Evolutionary conservation across 2,329 filamentous ascomycete species (phyloP).

Genomic region (Immersiporthe knoxdaviesiana): DNA sequence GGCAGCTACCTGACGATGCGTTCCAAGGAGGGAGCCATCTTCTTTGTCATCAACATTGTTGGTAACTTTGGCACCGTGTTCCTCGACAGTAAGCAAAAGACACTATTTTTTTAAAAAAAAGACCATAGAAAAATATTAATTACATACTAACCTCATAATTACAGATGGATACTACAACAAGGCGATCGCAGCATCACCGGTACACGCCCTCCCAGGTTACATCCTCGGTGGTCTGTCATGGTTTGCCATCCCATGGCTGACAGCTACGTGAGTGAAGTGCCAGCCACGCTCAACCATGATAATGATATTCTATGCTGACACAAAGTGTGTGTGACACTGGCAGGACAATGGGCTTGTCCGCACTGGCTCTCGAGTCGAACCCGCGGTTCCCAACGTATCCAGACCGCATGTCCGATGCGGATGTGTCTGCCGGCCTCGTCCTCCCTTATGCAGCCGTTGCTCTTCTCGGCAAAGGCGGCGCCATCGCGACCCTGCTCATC

Average conservation of each 20-base stretch:
- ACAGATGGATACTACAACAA: conserved; percentile 84
- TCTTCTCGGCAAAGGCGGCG: conserved; percentile 79
- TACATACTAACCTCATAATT: conserved; percentile 56
- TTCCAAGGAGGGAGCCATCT: conserved; percentile 78
- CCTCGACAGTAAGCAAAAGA: conserved; percentile 48
- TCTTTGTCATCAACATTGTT: conserved; percentile 87
- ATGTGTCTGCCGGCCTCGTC: conserved; percentile 82
- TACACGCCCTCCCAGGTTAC: conserved; percentile 86
- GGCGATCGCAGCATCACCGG: conserved; percentile 84
- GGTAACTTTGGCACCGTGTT: conserved; percentile 87
- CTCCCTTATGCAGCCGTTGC: conserved; percentile 85
- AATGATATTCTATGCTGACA: neutral
- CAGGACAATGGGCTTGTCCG: conserved; percentile 77
- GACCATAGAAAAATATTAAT: neutral
- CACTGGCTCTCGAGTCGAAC: conserved; percentile 76
- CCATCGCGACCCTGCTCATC: conserved; percentile 75
- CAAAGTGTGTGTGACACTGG: neutral
- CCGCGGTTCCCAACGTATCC: conserved; percentile 74
- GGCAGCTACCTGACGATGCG: conserved; percentile 89
- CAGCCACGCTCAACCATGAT: neutral
- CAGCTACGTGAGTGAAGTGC: conserved; percentile 59
- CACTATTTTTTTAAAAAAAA: no score
- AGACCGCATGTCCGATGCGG: conserved; percentile 69
- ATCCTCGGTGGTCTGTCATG: conserved; percentile 84
- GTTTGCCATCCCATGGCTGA: conserved; percentile 93